Base-by-base conservation (phyloP, 148 eudicot species). In the Fallopia convolvulus region DNA sequence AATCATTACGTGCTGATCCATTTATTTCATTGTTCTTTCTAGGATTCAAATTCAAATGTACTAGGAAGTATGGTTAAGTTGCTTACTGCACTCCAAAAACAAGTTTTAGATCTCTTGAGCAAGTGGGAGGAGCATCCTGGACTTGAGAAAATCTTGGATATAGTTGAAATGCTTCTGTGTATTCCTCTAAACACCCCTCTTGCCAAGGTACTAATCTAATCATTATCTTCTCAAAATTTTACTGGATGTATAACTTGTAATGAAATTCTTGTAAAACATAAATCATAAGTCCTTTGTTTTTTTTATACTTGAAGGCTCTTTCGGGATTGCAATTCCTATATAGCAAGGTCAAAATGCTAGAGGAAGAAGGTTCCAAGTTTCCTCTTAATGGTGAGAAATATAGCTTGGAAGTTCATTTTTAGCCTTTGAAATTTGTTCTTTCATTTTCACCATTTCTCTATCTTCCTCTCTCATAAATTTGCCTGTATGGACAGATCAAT, bases 281-380 rank as follows among this genome's bases (percentile, higher is more conserved):
- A 73, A 73, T 46, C 39, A 5, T 39, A 9, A 42, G 53, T 46
- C 55, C 21, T 15, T 41, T 33, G 73, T 33, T 73, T 72, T 73
- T 13, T 21, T 44, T 36, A 36, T 4, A 42, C 33, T 13, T 80
- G 41, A 75, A 93, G 98, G 97, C 93, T 81, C 90, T 93, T 52
- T 93, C 99, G 30, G 93, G 94, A 33, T 83, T 96, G 83, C 93
- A 93, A 66, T 96, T 90, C 80, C 83, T 96, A 70, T 84, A 89
- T 61, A 87, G 84, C 83, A 88, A 89, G 82, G 82, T 96, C 66
- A 84, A 78, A 60, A 83, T 81, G 61, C 68, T 89, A 30, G 94
- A 90, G 83, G 98, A 91, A 81, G 88, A 87, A 72, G 94, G 89
- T 78, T 90, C 89, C 11, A 96, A 90, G 70, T 83, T 91, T 74